These are phyloP conservation scores for Martiniozyma abietophila DNA, from an alignment of 805 yeast species.

Conservation along the genomic window DNA sequence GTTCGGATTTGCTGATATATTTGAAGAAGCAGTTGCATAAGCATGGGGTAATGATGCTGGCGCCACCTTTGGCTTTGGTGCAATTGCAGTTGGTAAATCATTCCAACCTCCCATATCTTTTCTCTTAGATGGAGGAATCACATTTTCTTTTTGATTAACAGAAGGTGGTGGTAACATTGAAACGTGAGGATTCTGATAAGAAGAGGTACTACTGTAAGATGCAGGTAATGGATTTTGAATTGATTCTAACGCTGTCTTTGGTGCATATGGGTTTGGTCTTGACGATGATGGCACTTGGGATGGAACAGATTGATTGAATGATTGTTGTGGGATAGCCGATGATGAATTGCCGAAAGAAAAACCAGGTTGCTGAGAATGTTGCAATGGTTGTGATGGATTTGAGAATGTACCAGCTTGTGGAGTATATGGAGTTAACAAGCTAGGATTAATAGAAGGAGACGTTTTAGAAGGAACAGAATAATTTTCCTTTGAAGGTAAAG, in stretches of 20 bases:
- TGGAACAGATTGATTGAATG: conserved; percentile 3
- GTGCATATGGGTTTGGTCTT: conserved; percentile 27
- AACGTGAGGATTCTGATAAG: too few species aligned
- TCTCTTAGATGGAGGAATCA: conserved; percentile 23
- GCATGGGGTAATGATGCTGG: conserved; percentile 15
- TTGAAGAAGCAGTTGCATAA: conserved; percentile 10
- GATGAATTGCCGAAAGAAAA: background rate
- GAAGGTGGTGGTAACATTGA: conserved; percentile 22
- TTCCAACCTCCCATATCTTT: conserved; percentile 63
- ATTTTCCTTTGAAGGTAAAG: background rate
- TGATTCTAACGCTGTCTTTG: conserved; percentile 28
- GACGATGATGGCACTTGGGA: conserved; percentile 20
- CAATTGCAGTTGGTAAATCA: conserved; percentile 46
- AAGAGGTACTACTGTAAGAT: too few species aligned
- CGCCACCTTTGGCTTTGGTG: conserved; percentile 14
- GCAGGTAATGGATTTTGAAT: conserved; percentile 16
- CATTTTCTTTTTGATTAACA: conserved; percentile 8
- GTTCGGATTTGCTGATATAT: conserved; percentile 13
- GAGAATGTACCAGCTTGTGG: conserved; percentile 11
- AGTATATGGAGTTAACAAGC: conserved; percentile 11
- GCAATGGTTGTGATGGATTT: background rate
- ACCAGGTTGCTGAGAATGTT: too few species aligned
- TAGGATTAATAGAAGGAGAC: conserved; percentile 6
- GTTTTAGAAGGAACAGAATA: conserved; percentile 5
- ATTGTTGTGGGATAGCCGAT: conserved; percentile 8